Conservation (phyloP, 1,139 yeast species). For the Zygotorulaspora mrakii region DNA sequence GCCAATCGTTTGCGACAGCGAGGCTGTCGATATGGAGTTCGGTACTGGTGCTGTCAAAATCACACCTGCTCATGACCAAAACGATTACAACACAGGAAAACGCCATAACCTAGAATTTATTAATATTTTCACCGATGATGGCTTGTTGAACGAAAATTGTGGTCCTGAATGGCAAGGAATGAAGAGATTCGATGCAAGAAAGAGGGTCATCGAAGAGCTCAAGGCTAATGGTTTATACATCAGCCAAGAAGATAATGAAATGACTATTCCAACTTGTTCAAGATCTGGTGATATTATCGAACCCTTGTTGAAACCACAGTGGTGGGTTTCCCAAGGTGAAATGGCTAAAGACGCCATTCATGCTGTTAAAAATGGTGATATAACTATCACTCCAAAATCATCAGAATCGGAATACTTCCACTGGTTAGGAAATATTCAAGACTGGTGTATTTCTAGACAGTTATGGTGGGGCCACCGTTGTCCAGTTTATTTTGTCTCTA, state of each 20-base stretch:
- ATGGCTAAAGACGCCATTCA: slow-evolving; percentile 87
- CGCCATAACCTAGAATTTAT: slow-evolving; percentile 85
- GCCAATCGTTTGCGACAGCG: slow-evolving; percentile 85
- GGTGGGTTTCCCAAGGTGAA: slow-evolving; percentile 95
- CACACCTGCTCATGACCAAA: slow-evolving; percentile 97
- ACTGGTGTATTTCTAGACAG: slow-evolving; percentile 99
- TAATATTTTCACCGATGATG: slow-evolving; percentile 89
- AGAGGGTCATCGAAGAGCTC: slow-evolving; percentile 74
- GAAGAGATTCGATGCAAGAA: slow-evolving; percentile 93
- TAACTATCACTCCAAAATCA: slow-evolving; percentile 78
- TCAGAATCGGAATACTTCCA: slow-evolving; percentile 92
- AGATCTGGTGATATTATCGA: slow-evolving; percentile 97
- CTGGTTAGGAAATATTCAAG: slow-evolving; percentile 96
- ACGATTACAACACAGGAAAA: slow-evolving; percentile 95
- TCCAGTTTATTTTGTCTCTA: slow-evolving; percentile 84
- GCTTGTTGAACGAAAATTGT: slow-evolving; percentile 83
- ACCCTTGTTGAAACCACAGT: slow-evolving; percentile 95
- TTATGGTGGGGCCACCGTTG: slow-evolving; percentile 99
- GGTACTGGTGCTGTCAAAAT: slow-evolving; percentile 99
- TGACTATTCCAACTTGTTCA: slow-evolving; percentile 90
- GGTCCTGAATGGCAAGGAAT: slow-evolving; percentile 83
- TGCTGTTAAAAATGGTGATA: slow-evolving; percentile 79
- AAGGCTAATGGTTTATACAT: slow-evolving; percentile 69
- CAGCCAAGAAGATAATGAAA: slow-evolving; percentile 89
- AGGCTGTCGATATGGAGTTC: slow-evolving; percentile 97